phyloP scores from a whole-genome alignment of 192 early-diverging fungal genomes.

The Backusella westeae region DNA sequence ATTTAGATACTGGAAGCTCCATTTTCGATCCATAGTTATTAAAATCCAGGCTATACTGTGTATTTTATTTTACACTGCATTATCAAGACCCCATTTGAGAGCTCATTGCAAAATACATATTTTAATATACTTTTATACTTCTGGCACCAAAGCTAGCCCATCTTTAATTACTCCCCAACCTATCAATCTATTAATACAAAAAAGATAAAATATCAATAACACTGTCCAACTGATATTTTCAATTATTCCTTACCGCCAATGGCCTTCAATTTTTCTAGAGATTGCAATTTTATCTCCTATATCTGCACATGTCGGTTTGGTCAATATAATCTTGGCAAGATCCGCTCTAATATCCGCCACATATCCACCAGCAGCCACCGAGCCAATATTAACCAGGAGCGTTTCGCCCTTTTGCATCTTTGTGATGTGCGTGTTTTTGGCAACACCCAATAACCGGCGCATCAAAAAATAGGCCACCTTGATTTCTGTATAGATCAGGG shows the following conservation, averaged over 20 bases:
- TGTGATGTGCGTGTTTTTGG: constrained; percentile 86
- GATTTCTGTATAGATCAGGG: constrained; percentile 90
- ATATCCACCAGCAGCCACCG: constrained; percentile 87
- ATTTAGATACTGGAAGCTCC: too few species aligned
- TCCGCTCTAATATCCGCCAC: constrained; percentile 89
- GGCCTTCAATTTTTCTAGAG: constrained; percentile 91
- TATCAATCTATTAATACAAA: constrained; percentile 67
- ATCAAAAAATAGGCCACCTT: constrained; percentile 97
- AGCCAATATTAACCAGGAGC: constrained; percentile 94
- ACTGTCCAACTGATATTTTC: not conserved
- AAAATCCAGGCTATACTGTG: too few species aligned
- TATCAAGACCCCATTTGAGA: too few species aligned
- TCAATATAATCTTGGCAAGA: constrained; percentile 90
- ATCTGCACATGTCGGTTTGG: constrained; percentile 91
- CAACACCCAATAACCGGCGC: constrained; percentile 91
- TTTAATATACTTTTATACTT: not conserved
- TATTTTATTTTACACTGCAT: too few species aligned
- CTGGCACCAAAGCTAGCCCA: constrained; percentile 71
- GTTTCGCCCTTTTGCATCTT: constrained; percentile 92
- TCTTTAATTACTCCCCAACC: constrained; percentile 97
- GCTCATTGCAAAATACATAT: too few species aligned
- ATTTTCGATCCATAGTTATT: too few species aligned
- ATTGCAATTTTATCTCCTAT: constrained; percentile 93
- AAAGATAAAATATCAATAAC: constrained; percentile 2
- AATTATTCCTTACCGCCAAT: constrained; percentile 79